Base-by-base conservation (phyloP, 23 red algal genomes). In the Gracilaria caudata region DNA sequence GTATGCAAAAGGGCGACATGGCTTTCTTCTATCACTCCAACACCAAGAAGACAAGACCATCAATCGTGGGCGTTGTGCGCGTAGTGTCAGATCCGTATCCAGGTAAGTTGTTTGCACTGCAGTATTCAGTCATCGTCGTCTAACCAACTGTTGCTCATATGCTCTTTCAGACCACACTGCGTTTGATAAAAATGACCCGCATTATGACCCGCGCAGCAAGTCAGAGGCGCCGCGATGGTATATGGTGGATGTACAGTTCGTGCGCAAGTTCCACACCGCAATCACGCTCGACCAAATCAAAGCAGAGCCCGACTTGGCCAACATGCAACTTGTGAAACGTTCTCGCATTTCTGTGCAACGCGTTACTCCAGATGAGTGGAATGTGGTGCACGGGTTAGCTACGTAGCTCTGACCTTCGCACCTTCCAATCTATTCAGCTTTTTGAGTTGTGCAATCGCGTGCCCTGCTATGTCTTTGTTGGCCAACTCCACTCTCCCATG, bases 21-120 rank as follows among this genome's bases (percentile, higher is more conserved):
- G 96, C 75, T 10, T 92, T 98, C 68, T 98, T 98, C 79, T 98
- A 98, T 79, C 88, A 98, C 61, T 98, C 96, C 24, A 98, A 98
- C 70, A 93, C 82, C 81, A 86, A 89, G 53, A 61, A 92, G 26
- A 59, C 28, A 7, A 19, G 53, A 14, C 89, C 94, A 28, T 84
- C 79, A 26, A 87, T 98, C 4, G 92, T 87, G 8, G 96, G 96
- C 7, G 77, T 93, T 2, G 92, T 94, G 32, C 60, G 81, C 26
- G 79, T 98, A 0, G 93, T 93, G 6, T 45, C 44, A 6, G 87
- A 95, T 64, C 73, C 92, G 10, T 94, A 92, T 78, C 89, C 90
- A 57, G 94, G 92, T 81, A 82, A 39, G 86, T 25, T 14, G 7
- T 1, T 25, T 30, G 30, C 29, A 0, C 61, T 17, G 3, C 25